Evolutionary conservation across 371 early-diverging fungal species (phyloP), one percentile per base, ranked within the genome.

Genomic region (Mucor irregularis): DNA sequence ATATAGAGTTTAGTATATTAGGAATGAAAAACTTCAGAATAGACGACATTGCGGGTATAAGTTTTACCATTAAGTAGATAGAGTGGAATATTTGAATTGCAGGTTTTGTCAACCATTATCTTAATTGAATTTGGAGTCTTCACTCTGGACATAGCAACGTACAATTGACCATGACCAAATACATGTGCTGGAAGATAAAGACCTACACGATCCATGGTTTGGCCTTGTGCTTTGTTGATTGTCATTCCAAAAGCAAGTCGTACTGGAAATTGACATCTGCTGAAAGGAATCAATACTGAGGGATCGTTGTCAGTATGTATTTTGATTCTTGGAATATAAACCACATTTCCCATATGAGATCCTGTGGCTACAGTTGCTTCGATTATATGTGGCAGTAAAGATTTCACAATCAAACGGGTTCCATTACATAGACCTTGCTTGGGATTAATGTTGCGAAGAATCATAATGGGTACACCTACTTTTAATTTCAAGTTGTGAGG

Each of bases 161-260:
- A n/a, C n/a, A n/a, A n/a, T n/a, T n/a, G n/a, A n/a, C n/a, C n/a
- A n/a, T n/a, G n/a, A n/a, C n/a, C n/a, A n/a, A n/a, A n/a, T n/a
- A 56, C 49, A 43, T 42, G 34, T 7, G 11, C 24, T 17, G 60
- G 61, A 2, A 69, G 44, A 49, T 68, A 73, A 3, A 73, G 13
- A 11, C 66, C 69, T 7, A 62, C 58, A 1, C 5, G 30, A 25
- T 52, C 29, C 10, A 66, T 46, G 2, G 62, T 64, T 39, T 73
- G 62, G 1, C 69, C 68, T 62, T 68, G 73, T 2, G 69, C 22
- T 46, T 68, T 73, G 45, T 73, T 66, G 21, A 73, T 62, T 8
- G 59, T 65, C 61, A 72, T 59, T 0, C 56, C 48, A 56, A 65
- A 68, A 1, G 68, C 63, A 7, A 58, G 61, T 28, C 50, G 33